phyloP scores from a whole-genome alignment of 176 grass and related monocot genomes.

The Panicum miliaceum region DNA sequence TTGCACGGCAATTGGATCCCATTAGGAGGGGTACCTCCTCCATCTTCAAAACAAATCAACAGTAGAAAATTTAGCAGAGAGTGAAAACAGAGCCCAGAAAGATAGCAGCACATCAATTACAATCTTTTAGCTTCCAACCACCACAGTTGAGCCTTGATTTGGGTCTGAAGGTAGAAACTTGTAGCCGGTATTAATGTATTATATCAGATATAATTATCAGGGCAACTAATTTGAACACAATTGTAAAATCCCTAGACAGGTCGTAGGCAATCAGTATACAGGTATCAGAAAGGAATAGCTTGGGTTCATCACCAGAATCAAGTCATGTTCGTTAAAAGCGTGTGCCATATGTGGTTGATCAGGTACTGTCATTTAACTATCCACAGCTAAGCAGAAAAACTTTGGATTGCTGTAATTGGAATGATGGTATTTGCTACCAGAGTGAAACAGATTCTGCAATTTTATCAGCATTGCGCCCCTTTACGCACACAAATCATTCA shows the following conservation, averaged over 20 bases:
- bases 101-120: background rate
- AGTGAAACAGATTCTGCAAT: background rate
- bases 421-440: background rate
- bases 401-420: background rate
- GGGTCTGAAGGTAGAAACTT: background rate
- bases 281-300: background rate
- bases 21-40: conserved; percentile 52
- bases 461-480: background rate
- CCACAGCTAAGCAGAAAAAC: background rate
- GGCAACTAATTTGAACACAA: background rate
- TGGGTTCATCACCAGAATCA: background rate
- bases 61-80: conserved; percentile 13
- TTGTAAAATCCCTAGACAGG: background rate
- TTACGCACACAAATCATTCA: background rate
- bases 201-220: background rate
- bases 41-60: conserved; percentile 48
- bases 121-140: background rate
- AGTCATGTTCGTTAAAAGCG: background rate
- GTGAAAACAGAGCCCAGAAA: background rate
- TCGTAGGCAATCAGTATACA: background rate
- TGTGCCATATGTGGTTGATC: background rate
- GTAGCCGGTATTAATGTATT: background rate
- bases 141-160: background rate
- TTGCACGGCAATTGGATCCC: conserved; percentile 62
- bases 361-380: background rate